Evolutionary conservation across 140 eudicot genomes (phyloP).

Genomic region (Oenanthe javanica): DNA sequence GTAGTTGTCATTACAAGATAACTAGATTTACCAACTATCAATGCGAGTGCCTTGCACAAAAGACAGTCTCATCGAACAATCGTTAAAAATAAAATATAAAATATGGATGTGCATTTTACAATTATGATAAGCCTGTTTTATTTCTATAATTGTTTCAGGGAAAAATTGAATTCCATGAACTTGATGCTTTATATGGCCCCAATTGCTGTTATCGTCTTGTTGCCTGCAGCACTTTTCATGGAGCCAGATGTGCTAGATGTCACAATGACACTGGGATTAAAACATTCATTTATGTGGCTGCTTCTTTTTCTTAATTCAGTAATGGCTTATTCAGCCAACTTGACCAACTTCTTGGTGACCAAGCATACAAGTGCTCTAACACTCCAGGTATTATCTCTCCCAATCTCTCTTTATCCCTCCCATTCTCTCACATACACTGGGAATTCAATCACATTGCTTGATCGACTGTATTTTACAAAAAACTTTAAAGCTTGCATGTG

Average conservation of each 20-base stretch:
- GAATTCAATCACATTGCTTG: background rate
- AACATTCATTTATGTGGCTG: conserved; percentile 67
- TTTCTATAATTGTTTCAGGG: conserved; percentile 41
- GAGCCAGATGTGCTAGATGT: conserved; percentile 81
- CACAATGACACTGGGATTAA: conserved; percentile 41
- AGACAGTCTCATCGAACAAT: background rate
- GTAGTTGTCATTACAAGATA: background rate
- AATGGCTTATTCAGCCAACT: conserved; percentile 88
- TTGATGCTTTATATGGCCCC: conserved; percentile 95
- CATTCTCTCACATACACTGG: background rate
- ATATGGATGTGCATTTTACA: background rate
- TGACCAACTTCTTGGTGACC: conserved; percentile 91
- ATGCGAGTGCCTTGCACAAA: background rate
- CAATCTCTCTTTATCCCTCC: conserved; percentile 2
- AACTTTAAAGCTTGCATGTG: background rate
- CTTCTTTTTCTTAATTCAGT: conserved; percentile 64
- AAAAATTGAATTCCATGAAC: conserved; percentile 93
- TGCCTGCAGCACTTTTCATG: conserved; percentile 80
- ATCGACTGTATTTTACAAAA: background rate
- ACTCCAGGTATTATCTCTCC: conserved; percentile 57
- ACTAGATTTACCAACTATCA: background rate
- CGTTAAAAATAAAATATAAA: no score
- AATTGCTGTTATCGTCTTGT: conserved; percentile 63
- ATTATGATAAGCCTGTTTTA: background rate
- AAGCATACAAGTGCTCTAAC: conserved; percentile 96